Base-by-base conservation (phyloP, 768 basidiomycete genomes). In the Boletellus ananas region DNA sequence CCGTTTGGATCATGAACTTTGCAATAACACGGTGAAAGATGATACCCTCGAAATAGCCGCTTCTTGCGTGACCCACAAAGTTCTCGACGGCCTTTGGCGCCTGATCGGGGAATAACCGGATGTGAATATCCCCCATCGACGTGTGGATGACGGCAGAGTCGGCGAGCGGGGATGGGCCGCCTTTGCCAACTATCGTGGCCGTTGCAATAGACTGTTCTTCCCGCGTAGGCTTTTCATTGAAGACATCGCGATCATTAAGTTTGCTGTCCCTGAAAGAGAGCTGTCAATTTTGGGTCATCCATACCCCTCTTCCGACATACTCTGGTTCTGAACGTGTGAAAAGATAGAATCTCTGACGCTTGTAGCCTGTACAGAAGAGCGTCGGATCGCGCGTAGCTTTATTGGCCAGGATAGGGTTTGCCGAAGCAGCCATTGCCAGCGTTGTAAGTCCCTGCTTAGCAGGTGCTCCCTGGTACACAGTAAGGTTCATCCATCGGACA, bases 1-100 rank as follows among this genome's bases (percentile, higher is more conserved):
- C 93, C 4, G 93, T 95, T 75, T 96, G 94, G 49, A 96, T 88
- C 94, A 95, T 95, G 64, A 99, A 99, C 71, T 99, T 98, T 53
- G 91, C 81, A 65, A 99, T 99, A 56, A 98, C 90, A 50, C 96
- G 88, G 67, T 99, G 96, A 76, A 98, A 97, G 61, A 97, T 81
- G 50, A 96, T 76, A 12, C 87, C 85, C 65, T 99, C 95, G 62
- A 87, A 98, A 72, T 87, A 98, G 2, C 90, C 84, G 57, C 85
- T 90, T 58, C 89, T 77, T 14, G 90, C 81, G 59, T 94, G 91
- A 1, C 91, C 93, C 20, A 94, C 88, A 69, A 99, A 98, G 73
- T 97, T 99, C 72, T 99, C 96, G 34, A 99, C 95, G 1, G 96
- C 82, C 69, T 89, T 96, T 3, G 96, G 96, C 5, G 90, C 89